Evolutionary conservation across 176 grass and related monocot genomes (phyloP).

Genomic region (Aegilops tauschii): DNA sequence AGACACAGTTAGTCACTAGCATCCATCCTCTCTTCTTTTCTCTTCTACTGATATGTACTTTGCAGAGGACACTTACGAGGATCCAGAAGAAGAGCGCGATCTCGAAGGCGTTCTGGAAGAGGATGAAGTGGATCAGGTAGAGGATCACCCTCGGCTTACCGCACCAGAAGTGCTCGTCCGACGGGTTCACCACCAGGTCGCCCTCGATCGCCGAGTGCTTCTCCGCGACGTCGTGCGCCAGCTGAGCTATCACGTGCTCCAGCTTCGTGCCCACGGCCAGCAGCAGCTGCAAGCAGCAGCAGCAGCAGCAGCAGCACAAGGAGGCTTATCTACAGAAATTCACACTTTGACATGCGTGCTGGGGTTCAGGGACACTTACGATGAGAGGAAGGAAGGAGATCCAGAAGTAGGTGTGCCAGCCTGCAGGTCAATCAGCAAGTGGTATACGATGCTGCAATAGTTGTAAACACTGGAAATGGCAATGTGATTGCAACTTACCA

Average conservation of each 20-base stretch:
- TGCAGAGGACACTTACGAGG: constrained; percentile 29
- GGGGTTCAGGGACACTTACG: constrained; percentile 42
- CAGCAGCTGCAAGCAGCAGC: constrained; percentile 53
- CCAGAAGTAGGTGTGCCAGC: constrained; percentile 99
- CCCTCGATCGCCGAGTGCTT: constrained; percentile 81
- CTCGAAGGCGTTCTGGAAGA: constrained; percentile 96
- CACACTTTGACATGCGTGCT: background rate
- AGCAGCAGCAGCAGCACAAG: background rate
- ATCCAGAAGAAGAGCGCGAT: constrained; percentile 98
- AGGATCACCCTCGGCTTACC: constrained; percentile 53
- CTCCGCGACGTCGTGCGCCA: constrained; percentile 83
- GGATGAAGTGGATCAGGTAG: constrained; percentile 88
- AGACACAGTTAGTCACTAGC: background rate
- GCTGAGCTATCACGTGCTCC: constrained; percentile 78
- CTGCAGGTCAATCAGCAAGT: constrained; percentile 28
- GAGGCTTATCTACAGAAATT: background rate
- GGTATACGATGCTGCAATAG: background rate
- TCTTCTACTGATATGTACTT: too few relatives aligned
- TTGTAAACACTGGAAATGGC: background rate
- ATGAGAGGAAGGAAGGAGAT: constrained; percentile 84
- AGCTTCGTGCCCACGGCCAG: constrained; percentile 82
- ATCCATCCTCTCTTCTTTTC: background rate
- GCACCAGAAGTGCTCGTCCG: constrained; percentile 90
- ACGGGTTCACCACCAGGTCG: constrained; percentile 75
- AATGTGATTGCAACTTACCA: constrained; percentile 44